Percentiles rank a stretch among this genome's conserved stretches.
Conservation (phyloP, 1,284 basidiomycete genomes). For the Irpex lacteus region DNA sequence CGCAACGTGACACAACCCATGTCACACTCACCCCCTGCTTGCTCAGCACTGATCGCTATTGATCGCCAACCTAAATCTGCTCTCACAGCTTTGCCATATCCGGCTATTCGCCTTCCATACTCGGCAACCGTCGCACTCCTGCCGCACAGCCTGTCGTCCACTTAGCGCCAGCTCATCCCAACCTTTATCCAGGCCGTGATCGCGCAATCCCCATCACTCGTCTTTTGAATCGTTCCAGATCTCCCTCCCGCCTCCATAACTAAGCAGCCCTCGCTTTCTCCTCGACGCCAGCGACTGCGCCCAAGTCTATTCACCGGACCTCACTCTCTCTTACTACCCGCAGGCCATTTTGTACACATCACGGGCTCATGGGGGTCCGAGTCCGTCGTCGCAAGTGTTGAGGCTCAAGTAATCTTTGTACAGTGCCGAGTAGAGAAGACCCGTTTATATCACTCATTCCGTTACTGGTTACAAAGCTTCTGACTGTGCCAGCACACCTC, state of each 20-base stretch:
- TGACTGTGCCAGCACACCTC: too few relatives aligned
- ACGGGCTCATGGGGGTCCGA: too few relatives aligned
- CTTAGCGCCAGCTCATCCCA: background rate
- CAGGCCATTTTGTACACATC: too few relatives aligned
- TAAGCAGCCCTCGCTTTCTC: too few relatives aligned
- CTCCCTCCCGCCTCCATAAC: background rate
- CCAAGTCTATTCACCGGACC: too few relatives aligned
- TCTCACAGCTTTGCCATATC: background rate
- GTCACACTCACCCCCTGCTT: conserved; percentile 14
- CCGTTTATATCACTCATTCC: too few relatives aligned
- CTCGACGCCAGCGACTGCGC: too few relatives aligned
- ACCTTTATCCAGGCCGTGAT: background rate
- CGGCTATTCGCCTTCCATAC: background rate
- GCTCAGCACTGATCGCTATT: conserved; percentile 9
- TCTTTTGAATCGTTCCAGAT: background rate
- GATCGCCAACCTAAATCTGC: background rate
- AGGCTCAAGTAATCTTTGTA: too few relatives aligned
- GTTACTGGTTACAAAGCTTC: too few relatives aligned
- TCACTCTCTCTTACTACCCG: too few relatives aligned
- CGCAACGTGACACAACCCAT: conserved; percentile 3
- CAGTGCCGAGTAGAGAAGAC: too few relatives aligned
- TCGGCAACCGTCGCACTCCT: background rate
- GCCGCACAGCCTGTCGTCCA: background rate
- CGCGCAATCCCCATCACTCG: background rate
- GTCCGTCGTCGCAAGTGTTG: too few relatives aligned